Percentiles rank a stretch among this genome's conserved stretches.
Evolutionary conservation across 805 yeast genomes (phyloP).

Genomic region (Yarrowia sp.): DNA sequence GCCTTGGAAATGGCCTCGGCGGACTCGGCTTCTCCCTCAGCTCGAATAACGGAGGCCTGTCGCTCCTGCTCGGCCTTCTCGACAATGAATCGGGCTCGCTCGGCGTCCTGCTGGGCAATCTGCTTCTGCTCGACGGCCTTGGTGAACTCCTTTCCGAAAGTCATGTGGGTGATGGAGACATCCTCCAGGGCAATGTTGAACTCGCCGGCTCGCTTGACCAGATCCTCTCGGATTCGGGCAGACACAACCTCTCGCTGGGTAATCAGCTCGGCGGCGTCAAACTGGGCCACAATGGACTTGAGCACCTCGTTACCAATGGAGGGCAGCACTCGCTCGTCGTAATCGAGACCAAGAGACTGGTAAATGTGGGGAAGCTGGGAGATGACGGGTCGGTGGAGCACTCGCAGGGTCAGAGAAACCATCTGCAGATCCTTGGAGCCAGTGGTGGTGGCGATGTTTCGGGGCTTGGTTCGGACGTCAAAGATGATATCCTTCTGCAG

Average conservation of each 20-base stretch:
- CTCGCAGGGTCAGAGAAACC: constrained; percentile 89
- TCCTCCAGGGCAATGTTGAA: constrained; percentile 91
- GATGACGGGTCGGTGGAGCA: constrained; percentile 91
- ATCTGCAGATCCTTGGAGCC: constrained; percentile 97
- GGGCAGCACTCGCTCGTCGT: constrained; percentile 95
- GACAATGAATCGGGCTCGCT: constrained; percentile 88
- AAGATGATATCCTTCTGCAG: constrained; percentile 83
- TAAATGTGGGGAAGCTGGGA: constrained; percentile 76
- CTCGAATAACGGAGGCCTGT: constrained; percentile 90
- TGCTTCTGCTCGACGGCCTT: constrained; percentile 98
- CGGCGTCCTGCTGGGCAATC: constrained; percentile 99
- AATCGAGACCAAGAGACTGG: constrained; percentile 88
- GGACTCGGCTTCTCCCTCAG: constrained; percentile 99
- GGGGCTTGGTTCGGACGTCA: constrained; percentile 93
- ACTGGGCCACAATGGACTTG: constrained; percentile 96
- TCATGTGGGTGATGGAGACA: constrained; percentile 96
- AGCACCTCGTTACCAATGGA: constrained; percentile 97
- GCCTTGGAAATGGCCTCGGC: constrained; percentile 95
- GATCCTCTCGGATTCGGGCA: constrained; percentile 81
- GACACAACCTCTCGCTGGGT: constrained; percentile 96
- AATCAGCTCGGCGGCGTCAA: constrained; percentile 95
- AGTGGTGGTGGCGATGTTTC: constrained; percentile 88
- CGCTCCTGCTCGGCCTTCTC: constrained; percentile 97
- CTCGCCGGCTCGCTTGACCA: constrained; percentile 77
- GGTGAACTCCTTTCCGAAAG: constrained; percentile 94